phyloP scores from a whole-genome alignment of 1,284 basidiomycete species.

The Austroboletus niveus region DNA sequence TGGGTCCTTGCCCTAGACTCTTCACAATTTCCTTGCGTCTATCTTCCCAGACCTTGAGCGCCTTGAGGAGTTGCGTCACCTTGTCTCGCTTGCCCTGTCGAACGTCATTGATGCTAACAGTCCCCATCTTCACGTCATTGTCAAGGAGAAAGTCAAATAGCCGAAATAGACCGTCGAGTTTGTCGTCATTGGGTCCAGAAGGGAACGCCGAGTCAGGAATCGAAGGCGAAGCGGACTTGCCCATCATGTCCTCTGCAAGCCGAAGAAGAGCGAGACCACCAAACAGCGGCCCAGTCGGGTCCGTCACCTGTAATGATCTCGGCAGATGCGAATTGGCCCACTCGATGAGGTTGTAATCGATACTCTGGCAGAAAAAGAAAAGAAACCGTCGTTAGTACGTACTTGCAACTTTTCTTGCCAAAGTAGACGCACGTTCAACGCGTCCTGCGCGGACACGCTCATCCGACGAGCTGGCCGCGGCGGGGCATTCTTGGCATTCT shows the following conservation, averaged over 20 bases:
- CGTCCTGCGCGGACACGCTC: constrained; percentile 35
- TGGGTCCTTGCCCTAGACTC: constrained; percentile 48
- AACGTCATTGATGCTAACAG: constrained; percentile 89
- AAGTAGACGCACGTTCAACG: constrained; percentile 35
- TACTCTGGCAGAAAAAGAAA: constrained; percentile 8
- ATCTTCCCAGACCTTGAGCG: constrained; percentile 77
- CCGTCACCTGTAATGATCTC: constrained; percentile 58
- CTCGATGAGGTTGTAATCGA: constrained; percentile 61
- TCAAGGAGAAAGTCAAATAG: constrained; percentile 88
- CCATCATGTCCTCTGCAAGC: constrained; percentile 74
- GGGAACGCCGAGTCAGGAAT: constrained; percentile 83
- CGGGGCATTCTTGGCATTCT: constrained; percentile 38
- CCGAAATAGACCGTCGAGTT: constrained; percentile 85
- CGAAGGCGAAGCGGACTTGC: constrained; percentile 60
- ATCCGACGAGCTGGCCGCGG: constrained; percentile 57
- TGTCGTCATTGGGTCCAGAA: constrained; percentile 61
- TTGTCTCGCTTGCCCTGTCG: constrained; percentile 76
- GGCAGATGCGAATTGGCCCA: constrained; percentile 89
- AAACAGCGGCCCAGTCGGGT: constrained; percentile 49
- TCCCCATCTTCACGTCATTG: constrained; percentile 84
- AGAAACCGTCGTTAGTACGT: too few species aligned
- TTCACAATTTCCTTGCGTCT: constrained; percentile 55
- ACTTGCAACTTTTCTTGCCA: too few species aligned
- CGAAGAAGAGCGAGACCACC: constrained; percentile 74
- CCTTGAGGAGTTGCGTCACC: constrained; percentile 73